phyloP scores from a whole-genome alignment of 257 asterid species.

The Solanum medicagineum region DNA sequence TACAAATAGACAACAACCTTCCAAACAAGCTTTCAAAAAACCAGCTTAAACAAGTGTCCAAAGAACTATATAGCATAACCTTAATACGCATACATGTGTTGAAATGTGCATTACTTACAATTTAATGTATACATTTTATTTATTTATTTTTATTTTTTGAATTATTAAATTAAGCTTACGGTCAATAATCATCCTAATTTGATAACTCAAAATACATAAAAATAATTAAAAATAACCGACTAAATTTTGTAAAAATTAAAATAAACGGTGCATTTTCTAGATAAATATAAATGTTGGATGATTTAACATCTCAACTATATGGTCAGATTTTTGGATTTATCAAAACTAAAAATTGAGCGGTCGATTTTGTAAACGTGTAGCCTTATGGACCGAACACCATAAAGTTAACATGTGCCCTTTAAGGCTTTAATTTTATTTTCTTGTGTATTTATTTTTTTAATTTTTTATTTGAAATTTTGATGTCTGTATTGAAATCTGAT shows the following conservation, averaged over 20 bases:
- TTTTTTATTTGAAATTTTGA: neutral
- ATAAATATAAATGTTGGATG: neutral
- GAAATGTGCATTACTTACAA: neutral
- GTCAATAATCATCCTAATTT: neutral
- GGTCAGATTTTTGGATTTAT: neutral
- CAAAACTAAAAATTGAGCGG: neutral
- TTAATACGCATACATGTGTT: neutral
- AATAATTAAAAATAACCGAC: neutral
- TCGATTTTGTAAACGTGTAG: neutral
- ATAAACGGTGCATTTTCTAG: neutral
- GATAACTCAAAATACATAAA: neutral
- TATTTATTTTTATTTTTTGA: neutral
- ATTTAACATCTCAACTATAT: neutral
- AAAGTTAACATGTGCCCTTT: neutral
- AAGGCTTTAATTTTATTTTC: too few species aligned
- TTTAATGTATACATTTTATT: neutral
- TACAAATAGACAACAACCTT: neutral
- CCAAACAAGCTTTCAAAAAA: neutral
- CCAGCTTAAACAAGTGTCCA: neutral
- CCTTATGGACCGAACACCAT: neutral
- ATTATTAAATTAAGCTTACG: neutral
- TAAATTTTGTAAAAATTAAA: neutral
- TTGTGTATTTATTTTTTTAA: too few species aligned
- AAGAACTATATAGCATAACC: neutral
- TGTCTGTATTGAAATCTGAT: fast-evolving